A percentile compares a stretch with the other conserved stretches of the same genome.
These are phyloP conservation scores for Pichia sp. DNA, from an alignment of 1,139 yeast genomes.

Conservation along the genomic window DNA sequence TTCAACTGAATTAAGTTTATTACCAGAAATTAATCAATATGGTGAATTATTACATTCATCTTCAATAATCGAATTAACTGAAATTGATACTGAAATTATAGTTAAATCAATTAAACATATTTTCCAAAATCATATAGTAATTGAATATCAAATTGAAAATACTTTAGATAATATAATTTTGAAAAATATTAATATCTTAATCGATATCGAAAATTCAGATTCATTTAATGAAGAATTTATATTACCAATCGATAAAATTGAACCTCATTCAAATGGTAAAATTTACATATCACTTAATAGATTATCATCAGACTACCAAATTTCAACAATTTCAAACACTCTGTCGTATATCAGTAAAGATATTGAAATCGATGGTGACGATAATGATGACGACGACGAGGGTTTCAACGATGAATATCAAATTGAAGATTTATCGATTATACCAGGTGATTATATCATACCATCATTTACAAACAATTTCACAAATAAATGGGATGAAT, in stretches of 20 bases:
- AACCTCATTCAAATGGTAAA: constrained; percentile 65
- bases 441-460: constrained; percentile 73
- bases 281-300: constrained; percentile 72
- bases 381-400: constrained; percentile 58
- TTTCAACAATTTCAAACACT: constrained; percentile 45
- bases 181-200: constrained; percentile 70
- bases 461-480: constrained; percentile 80
- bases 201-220: constrained; percentile 38
- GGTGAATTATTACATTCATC: constrained; percentile 77
- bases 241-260: constrained; percentile 64
- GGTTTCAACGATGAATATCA: constrained; percentile 94
- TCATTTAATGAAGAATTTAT: constrained; percentile 62
- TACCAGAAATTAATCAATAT: constrained; percentile 63
- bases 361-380: constrained; percentile 62
- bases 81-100: constrained; percentile 87
- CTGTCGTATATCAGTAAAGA: constrained; percentile 76
- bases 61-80: constrained; percentile 65
- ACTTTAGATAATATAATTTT: constrained; percentile 73
- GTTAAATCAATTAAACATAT: constrained; percentile 80
- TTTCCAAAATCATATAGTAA: constrained; percentile 66
- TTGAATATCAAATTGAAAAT: constrained; percentile 80
- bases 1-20: constrained; percentile 55
- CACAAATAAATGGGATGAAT: constrained; percentile 65
- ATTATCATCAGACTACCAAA: constrained; percentile 30
- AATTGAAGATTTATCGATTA: constrained; percentile 69